A percentile compares a stretch with the other conserved stretches of the same genome.
phyloP scores from a whole-genome alignment of 805 yeast genomes.

The Kregervanrija pseudodelftensis region DNA sequence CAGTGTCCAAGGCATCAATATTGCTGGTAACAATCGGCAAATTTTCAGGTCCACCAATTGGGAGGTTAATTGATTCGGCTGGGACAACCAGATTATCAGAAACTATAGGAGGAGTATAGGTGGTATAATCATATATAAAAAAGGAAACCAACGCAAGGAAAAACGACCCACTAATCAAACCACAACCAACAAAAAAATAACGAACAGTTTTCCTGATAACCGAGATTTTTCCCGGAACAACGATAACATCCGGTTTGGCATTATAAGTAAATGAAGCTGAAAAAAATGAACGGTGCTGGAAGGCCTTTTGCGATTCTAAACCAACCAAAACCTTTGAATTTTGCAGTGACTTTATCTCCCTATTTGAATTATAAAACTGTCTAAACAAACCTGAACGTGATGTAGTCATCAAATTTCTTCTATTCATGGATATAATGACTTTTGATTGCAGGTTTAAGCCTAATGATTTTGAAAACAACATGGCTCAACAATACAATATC shows the following conservation, averaged over 20 bases:
- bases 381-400: no score
- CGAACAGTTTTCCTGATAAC: conserved; percentile 28
- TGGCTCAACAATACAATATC: no score
- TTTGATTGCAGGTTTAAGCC: no score
- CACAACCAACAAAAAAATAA: conserved; percentile 31
- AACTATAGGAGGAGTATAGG: conserved; percentile 40
- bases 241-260: not conserved
- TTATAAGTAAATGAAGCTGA: not conserved
- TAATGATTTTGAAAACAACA: no score
- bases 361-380: no score
- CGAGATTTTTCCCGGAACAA: conserved; percentile 10
- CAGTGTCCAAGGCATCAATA: conserved; percentile 51
- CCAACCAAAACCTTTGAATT: no score
- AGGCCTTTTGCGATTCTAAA: no score
- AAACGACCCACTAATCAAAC: conserved; percentile 37
- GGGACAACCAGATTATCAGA: conserved; percentile 43
- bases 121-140: conserved; percentile 59
- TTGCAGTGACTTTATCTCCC: no score
- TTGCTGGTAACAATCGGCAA: conserved; percentile 51
- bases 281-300: no score
- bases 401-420: no score
- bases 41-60: conserved; percentile 64
- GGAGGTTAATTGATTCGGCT: conserved; percentile 45
- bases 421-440: no score
- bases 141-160: conserved; percentile 38